Percentiles rank a stretch among this genome's conserved stretches.
These are phyloP conservation scores for Citrus unshiu DNA, from an alignment of 345 rosid species.

Conservation along the genomic window DNA sequence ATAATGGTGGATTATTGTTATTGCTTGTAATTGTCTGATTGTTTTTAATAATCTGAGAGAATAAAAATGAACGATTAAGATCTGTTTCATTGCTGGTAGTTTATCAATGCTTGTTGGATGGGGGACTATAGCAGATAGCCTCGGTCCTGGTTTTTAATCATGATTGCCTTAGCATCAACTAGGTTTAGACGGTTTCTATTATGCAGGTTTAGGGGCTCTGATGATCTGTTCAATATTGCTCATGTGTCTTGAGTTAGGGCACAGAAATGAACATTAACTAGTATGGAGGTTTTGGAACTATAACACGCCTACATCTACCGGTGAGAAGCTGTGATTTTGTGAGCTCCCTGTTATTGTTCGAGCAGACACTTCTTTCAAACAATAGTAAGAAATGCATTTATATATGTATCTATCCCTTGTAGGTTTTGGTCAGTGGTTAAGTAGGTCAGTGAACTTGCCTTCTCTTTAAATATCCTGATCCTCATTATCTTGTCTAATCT, in stretches of 20 bases:
- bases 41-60: not conserved
- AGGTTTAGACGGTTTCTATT: conserved; percentile 52
- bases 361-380: not conserved
- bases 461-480: not conserved
- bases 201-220: conserved; percentile 58
- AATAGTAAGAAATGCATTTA: not conserved
- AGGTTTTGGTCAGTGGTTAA: conserved; percentile 1
- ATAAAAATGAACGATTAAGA: too few relatives aligned
- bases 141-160: conserved; percentile 15
- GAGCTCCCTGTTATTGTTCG: not conserved
- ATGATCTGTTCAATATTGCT: conserved; percentile 22
- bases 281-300: conserved; percentile 33
- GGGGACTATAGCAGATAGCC: conserved; percentile 9
- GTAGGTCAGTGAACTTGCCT: not conserved
- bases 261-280: conserved; percentile 25
- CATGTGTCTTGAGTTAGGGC: conserved; percentile 16
- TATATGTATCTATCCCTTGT: not conserved
- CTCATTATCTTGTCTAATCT: not conserved
- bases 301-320: conserved; percentile 33
- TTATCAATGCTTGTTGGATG: conserved; percentile 7
- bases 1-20: not conserved
- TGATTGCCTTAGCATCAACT: conserved; percentile 35
- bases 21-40: not conserved
- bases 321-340: conserved; percentile 31
- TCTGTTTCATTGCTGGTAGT: not conserved